Conservation (phyloP, 352 stramenopile genomes). For the Achlya hypogyna region DNA sequence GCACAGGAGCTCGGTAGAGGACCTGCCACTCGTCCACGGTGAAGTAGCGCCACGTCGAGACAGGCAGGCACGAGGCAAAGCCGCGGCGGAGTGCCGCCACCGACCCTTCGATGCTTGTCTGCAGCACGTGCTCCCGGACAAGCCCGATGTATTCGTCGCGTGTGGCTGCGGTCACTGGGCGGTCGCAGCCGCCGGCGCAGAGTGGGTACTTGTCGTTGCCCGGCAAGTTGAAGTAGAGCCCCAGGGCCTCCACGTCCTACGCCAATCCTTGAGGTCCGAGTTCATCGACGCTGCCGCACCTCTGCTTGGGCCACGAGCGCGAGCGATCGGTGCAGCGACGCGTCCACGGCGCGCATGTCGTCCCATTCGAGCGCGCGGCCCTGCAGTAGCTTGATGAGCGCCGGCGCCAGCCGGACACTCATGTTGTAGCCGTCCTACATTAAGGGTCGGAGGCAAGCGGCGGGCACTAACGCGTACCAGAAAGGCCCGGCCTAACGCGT, state of each 20-base stretch:
- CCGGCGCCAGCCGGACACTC: background rate
- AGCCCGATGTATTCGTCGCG: background rate
- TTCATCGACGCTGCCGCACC: no score
- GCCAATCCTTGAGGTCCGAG: background rate
- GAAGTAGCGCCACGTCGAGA: background rate
- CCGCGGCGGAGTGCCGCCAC: background rate
- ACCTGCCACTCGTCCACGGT: background rate
- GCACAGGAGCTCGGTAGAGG: no score
- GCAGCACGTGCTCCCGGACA: background rate
- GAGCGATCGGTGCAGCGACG: background rate
- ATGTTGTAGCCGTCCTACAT: constrained; percentile 1
- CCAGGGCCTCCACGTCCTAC: background rate
- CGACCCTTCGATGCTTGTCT: background rate
- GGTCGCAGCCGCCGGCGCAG: background rate
- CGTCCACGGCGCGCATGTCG: background rate
- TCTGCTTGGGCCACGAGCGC: no score
- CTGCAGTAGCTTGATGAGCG: background rate
- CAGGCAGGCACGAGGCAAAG: background rate
- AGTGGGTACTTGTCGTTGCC: background rate
- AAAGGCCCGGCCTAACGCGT: background rate
- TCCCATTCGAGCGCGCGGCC: background rate
- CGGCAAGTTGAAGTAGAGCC: background rate
- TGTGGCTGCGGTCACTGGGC: background rate
- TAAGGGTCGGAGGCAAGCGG: background rate
- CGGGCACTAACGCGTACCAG: background rate